Evolutionary conservation across 805 yeast genomes (phyloP), one percentile per base, ranked within the genome.

Genomic region (Wickerhamiella slavikovae): DNA sequence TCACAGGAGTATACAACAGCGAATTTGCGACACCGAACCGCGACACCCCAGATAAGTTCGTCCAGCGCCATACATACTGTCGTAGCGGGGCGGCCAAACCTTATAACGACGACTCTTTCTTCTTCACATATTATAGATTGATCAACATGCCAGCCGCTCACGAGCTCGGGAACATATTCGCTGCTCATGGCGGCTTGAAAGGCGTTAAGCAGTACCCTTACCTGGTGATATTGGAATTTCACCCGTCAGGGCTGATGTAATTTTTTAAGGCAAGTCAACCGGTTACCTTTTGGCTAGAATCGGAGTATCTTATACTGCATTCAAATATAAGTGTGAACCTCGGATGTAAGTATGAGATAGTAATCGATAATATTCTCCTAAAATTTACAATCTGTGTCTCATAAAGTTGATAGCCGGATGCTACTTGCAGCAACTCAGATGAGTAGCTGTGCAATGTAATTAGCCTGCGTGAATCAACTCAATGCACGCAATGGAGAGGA

Each of bases 101-200:
- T 59, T 12, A 89, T 67, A 8, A 83, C 72, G 16, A 89, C 95
- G 5, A 89, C 52, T 34, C 93, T 55, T 29, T 79, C 93, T 34
- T 77, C 91, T 45, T 89, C 98, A 5, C 48, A 68, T 15, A 89
- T 59, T 22, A 89, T 89, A 5, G 98, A 93, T 47, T 89, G 96
- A 53, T 89, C 98, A 19, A 89, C 96, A 45, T 89, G 98, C 95
- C 93, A 80, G 4, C 92, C 93, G 0, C 85, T 64, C 17, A 60
- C 66, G 33, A 80, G 54, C 45, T 80, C 89, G 1, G 92, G 89
- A 30, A 80, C 56, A 42, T 79, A 76, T 1, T 76, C 71, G 34
- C 83, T 72, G 4, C 85, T 83, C 91, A 77, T 77, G 22, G 18
- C 7, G 15, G 17, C 8, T 11, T n/a, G n/a, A n/a, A n/a, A n/a